Evolutionary conservation across 2,329 filamentous ascomycete genomes (phyloP).

Genomic region (Alternaria postmessia): DNA sequence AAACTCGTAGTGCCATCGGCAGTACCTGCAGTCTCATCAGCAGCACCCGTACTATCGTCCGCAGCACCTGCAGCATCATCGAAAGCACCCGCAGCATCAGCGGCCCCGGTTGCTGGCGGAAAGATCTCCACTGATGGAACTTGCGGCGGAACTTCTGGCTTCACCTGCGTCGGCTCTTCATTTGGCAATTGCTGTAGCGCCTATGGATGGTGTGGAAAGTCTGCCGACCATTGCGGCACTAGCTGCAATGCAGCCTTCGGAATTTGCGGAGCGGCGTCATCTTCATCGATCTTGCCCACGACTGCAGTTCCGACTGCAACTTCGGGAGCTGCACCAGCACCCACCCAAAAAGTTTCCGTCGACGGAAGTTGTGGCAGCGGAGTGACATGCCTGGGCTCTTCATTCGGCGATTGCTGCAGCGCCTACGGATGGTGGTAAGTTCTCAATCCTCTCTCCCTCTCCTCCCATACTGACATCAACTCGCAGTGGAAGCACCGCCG

Average conservation of each 20-base stretch:
- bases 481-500: constrained; percentile 38
- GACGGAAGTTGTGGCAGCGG: constrained; percentile 34
- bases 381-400: constrained; percentile 49
- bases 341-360: constrained; percentile 28
- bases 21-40: constrained; percentile 1
- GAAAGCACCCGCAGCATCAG: not conserved
- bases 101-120: not conserved
- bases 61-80: not conserved
- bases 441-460: not conserved
- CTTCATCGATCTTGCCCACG: constrained; percentile 6
- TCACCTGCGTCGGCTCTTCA: constrained; percentile 52
- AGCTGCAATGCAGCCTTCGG: constrained; percentile 47
- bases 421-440: constrained; percentile 48
- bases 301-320: constrained; percentile 3
- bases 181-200: constrained; percentile 57
- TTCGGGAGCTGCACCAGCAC: constrained; percentile 12
- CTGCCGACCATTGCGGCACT: constrained; percentile 35
- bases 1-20: not conserved
- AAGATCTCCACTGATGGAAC: constrained; percentile 29
- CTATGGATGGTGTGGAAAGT: constrained; percentile 51
- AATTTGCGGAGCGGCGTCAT: constrained; percentile 26
- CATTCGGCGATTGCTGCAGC: constrained; percentile 56
- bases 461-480: constrained; percentile 1
- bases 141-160: constrained; percentile 27
- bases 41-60: not conserved